Conservation (phyloP, 2,329 filamentous ascomycete species). For the Sclerotinia minor region DNA sequence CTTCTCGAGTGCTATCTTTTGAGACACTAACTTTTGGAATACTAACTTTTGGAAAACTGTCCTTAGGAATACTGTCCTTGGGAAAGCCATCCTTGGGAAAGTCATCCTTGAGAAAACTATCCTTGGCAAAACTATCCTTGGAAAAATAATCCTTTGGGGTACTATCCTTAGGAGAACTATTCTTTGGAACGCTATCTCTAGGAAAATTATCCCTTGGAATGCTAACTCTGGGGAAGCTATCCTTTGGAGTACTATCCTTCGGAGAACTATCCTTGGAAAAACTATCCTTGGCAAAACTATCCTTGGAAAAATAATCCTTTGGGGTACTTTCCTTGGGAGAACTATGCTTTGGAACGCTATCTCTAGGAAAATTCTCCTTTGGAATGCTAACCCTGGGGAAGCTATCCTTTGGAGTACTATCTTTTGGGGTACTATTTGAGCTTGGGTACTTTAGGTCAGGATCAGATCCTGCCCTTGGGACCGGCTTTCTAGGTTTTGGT, state of each 20-base stretch:
- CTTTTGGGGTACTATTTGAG: constrained; percentile 27
- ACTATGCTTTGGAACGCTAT: constrained; percentile 17
- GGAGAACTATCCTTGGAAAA: background rate
- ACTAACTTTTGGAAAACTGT: background rate
- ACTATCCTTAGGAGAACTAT: constrained; percentile 26
- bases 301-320: constrained; percentile 20
- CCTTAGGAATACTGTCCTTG: too few relatives aligned
- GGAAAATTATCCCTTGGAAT: constrained; percentile 19
- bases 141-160: constrained; percentile 26
- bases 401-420: constrained; percentile 26
- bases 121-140: constrained; percentile 15
- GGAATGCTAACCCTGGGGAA: constrained; percentile 9
- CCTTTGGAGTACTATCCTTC: constrained; percentile 26
- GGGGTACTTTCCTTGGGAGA: constrained; percentile 28
- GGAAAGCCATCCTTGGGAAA: too few relatives aligned
- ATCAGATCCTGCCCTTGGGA: constrained; percentile 38
- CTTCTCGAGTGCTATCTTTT: constrained; percentile 7
- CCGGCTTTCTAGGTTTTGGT: constrained; percentile 22
- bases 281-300: constrained; percentile 10
- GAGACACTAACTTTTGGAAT: constrained; percentile 20
- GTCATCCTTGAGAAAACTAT: too few relatives aligned
- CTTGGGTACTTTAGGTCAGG: constrained; percentile 34
- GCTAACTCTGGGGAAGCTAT: constrained; percentile 11
- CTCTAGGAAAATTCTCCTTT: constrained; percentile 17
- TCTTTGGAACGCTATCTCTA: constrained; percentile 8